Conservation (phyloP, 352 stramenopile species). For the Globisporangium barbulae region DNA sequence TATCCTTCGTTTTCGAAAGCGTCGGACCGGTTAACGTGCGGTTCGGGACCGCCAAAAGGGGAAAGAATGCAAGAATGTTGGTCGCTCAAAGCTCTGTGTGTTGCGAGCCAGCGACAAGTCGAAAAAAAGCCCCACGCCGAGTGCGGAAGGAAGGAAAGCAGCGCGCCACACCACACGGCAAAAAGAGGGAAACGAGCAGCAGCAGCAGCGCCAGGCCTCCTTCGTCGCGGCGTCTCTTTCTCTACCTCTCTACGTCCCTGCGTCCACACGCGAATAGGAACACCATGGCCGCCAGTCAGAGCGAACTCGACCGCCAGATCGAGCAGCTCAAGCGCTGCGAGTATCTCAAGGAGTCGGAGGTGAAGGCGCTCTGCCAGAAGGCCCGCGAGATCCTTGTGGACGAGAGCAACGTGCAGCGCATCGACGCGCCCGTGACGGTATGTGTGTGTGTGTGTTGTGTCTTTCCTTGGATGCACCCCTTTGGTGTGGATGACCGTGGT, state of each 20-base stretch:
- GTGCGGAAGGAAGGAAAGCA: neutral
- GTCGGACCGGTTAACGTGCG: no score
- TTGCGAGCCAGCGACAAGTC: slow-evolving; percentile 2
- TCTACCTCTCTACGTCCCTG: neutral
- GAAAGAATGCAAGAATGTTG: neutral
- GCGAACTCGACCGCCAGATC: slow-evolving; percentile 85
- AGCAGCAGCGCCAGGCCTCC: neutral
- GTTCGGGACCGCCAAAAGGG: no score
- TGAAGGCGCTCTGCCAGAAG: slow-evolving; percentile 97
- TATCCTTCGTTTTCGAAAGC: no score
- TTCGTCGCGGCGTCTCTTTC: neutral
- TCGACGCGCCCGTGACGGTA: slow-evolving; percentile 98
- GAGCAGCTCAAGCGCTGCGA: slow-evolving; percentile 95
- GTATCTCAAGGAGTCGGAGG: slow-evolving; percentile 98
- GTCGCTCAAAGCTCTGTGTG: neutral
- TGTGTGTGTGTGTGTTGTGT: slow-evolving; percentile 20
- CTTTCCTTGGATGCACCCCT: neutral
- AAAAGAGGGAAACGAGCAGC: neutral
- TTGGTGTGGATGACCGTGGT: neutral
- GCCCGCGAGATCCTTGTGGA: slow-evolving; percentile 98
- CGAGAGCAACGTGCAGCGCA: slow-evolving; percentile 99
- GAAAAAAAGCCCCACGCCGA: neutral
- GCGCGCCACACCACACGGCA: slow-evolving; percentile 3
- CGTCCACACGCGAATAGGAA: neutral
- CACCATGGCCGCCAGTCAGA: slow-evolving; percentile 76